phyloP scores from a whole-genome alignment of 1,284 basidiomycete genomes.

The Apiotrichum veenhuisii region DNA sequence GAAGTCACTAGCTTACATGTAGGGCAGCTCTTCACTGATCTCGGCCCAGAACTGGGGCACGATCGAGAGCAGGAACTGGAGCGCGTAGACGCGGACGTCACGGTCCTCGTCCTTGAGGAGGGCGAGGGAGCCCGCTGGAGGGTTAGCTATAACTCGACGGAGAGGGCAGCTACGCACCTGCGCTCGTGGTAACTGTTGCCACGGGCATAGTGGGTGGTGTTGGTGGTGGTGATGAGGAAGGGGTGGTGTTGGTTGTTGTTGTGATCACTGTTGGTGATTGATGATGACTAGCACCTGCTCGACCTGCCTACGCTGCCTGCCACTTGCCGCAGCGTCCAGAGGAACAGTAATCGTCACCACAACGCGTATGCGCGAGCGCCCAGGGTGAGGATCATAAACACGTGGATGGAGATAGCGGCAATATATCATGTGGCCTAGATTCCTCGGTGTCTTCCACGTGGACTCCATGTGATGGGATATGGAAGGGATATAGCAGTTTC shows the following conservation, averaged over 20 bases:
- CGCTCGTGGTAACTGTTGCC: constrained; percentile 40
- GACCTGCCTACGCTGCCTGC: not conserved
- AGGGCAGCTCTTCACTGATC: constrained; percentile 86
- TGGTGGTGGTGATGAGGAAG: constrained; percentile 1
- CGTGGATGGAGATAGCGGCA: not conserved
- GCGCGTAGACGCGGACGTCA: constrained; percentile 81
- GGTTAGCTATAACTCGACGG: not conserved
- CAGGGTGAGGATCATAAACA: no score
- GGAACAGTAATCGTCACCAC: not conserved
- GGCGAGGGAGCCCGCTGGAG: constrained; percentile 75
- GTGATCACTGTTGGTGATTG: not conserved
- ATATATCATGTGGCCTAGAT: no score
- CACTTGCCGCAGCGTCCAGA: no score
- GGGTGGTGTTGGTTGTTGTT: constrained; percentile 1
- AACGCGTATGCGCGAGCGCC: not conserved
- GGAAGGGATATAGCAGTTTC: not conserved
- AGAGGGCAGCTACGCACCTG: constrained; percentile 24
- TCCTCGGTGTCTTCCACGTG: not conserved
- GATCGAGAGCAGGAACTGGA: constrained; percentile 72
- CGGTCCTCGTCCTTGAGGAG: constrained; percentile 78
- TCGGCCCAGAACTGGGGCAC: constrained; percentile 96
- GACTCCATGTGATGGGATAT: not conserved
- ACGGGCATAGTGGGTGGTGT: constrained; percentile 34
- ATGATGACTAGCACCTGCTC: not conserved
- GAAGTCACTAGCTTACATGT: constrained; percentile 61